Evolutionary conservation across 2,329 filamentous ascomycete genomes (phyloP).

Genomic region (Alternaria sp.): DNA sequence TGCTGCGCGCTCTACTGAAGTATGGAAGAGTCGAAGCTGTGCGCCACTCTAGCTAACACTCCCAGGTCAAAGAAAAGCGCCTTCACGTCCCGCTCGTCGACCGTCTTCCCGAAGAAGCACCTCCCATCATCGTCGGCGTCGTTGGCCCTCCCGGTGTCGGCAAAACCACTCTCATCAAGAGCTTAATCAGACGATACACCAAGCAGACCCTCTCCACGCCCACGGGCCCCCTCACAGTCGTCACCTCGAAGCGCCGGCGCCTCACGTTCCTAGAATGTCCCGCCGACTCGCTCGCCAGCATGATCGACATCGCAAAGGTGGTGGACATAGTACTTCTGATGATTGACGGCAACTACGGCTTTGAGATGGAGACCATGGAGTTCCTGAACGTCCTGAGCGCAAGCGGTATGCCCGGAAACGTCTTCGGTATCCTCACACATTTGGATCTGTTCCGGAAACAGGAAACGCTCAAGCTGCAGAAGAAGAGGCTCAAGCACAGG

Average conservation of each 20-base stretch:
- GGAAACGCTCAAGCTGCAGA: slow-evolving; percentile 87
- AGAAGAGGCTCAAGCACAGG: slow-evolving; percentile 93
- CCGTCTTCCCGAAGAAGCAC: slow-evolving; percentile 91
- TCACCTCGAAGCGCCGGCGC: slow-evolving; percentile 93
- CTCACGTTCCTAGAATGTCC: slow-evolving; percentile 97
- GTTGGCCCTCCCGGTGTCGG: slow-evolving; percentile 93
- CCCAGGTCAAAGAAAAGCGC: slow-evolving; percentile 88
- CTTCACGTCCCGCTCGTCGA: slow-evolving; percentile 97
- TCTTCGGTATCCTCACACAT: slow-evolving; percentile 96
- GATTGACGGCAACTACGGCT: slow-evolving; percentile 98
- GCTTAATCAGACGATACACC: slow-evolving; percentile 88
- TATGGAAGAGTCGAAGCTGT: slow-evolving; percentile 42
- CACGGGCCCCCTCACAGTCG: slow-evolving; percentile 90
- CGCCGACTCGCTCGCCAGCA: slow-evolving; percentile 88
- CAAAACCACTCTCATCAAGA: slow-evolving; percentile 95
- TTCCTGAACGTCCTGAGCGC: slow-evolving; percentile 93
- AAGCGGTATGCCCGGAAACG: slow-evolving; percentile 97
- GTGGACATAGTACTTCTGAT: slow-evolving; percentile 96
- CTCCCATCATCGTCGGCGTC: slow-evolving; percentile 89
- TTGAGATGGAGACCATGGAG: slow-evolving; percentile 99
- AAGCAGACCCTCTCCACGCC: slow-evolving; percentile 93
- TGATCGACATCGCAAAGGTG: slow-evolving; percentile 97
- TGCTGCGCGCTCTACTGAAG: slow-evolving; percentile 74
- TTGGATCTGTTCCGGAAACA: slow-evolving; percentile 95
- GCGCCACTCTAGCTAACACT: slow-evolving; percentile 7